Evolutionary conservation across 495 filamentous ascomycete species (phyloP), one percentile per base, ranked within the genome.

Genomic region (Entonaema liquescens): DNA sequence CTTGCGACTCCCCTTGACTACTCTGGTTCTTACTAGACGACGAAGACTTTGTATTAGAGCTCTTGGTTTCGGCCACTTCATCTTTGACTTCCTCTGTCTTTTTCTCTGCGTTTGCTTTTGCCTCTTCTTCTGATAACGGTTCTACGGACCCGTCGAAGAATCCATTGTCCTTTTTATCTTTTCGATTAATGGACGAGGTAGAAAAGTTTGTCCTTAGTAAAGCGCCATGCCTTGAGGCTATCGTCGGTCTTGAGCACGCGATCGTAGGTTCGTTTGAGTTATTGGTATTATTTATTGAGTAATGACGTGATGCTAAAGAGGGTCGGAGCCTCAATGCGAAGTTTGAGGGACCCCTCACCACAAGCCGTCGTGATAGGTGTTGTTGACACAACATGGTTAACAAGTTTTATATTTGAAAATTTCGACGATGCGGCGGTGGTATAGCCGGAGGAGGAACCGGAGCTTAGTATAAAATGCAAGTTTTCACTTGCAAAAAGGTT

Each of bases 301-400:
- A 75, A 54, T 60, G 35, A 9, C 73, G 64, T 25, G 64, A 35
- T 2, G 57, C 47, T 19, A 57, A 65, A 50, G 31, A 40, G 7
- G 69, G 49, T 49, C 71, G 62, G 6, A 74, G 33, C 26, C 69
- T 68, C 42, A 62, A 67, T 21, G 52, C 67, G 65, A 78, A 61
- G 42, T 44, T 67, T 19, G 71, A 61, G 25, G 71, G 58, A 2
- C 66, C 74, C 36, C 78, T 79, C 58, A 83, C 81, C 67, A 81
- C 82, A 50, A 78, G 62, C 61, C 82, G 80, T 83, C 85, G 86
- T 70, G 83, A 79, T 19, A 86, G 67, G 57, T 77, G 81, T 76
- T 86, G 83, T 68, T 82, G 81, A 76, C 82, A 83, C 73, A 86
- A 76, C 84, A 86, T 88, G 50, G 64, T 81, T 53, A 35, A 57